phyloP scores from a whole-genome alignment of 1,139 yeast species.

The Candida tunisiensis region DNA sequence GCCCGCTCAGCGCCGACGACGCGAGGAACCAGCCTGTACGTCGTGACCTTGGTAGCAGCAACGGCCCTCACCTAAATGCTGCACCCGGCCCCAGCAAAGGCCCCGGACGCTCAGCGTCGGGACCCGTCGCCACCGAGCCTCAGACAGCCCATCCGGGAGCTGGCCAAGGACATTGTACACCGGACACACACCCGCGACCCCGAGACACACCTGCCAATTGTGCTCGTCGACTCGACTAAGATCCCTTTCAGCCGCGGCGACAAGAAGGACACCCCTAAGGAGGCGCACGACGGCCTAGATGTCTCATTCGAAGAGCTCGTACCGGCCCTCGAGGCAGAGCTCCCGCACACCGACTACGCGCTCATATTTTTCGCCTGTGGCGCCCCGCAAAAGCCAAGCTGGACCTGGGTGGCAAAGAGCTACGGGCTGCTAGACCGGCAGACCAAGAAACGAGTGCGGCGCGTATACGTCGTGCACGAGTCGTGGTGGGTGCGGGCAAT shows the following conservation, averaged over 20 bases:
- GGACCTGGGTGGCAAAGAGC: constrained; percentile 72
- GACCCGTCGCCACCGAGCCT: too few relatives aligned
- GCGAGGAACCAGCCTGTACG: too few relatives aligned
- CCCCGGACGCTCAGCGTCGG: too few relatives aligned
- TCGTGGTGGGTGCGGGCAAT: constrained; percentile 79
- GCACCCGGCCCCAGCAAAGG: too few relatives aligned
- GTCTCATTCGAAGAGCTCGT: too few relatives aligned
- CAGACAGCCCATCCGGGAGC: too few relatives aligned
- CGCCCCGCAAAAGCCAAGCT: constrained; percentile 32
- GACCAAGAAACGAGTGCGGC: constrained; percentile 36
- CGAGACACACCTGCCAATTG: constrained; percentile 43
- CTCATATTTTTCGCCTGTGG: constrained; percentile 69
- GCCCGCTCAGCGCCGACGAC: too few relatives aligned
- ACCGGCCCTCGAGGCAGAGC: constrained; percentile 15
- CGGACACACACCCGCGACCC: constrained; percentile 43
- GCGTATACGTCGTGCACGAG: constrained; percentile 74
- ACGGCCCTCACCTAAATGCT: too few relatives aligned
- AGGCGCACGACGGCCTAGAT: too few relatives aligned
- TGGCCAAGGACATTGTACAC: not conserved
- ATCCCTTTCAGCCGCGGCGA: constrained; percentile 35
- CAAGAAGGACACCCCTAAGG: too few relatives aligned
- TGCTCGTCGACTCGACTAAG: constrained; percentile 61
- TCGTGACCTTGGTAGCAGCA: too few relatives aligned
- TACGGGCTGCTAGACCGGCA: constrained; percentile 50
- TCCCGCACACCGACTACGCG: constrained; percentile 43